Base-by-base conservation (phyloP, 192 early-diverging fungal genomes). In the Radiomyces spectabilis region DNA sequence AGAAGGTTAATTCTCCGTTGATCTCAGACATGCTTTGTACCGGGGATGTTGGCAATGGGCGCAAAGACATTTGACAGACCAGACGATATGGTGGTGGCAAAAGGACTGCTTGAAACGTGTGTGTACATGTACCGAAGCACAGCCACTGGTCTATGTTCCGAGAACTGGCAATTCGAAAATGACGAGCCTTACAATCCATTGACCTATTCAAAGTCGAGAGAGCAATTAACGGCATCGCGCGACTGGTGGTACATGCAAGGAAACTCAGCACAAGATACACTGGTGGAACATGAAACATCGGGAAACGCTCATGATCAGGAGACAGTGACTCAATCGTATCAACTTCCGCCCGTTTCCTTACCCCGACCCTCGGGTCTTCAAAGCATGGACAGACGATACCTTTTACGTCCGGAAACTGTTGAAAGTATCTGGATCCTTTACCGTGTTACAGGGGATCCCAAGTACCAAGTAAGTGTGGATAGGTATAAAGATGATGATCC, bases 361-460 rank as follows among this genome's bases (percentile, higher is more conserved):
- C n/a, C n/a, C n/a, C n/a, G n/a, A n/a, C n/a, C n/a, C n/a, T n/a
- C n/a, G n/a, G n/a, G n/a, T n/a, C n/a, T n/a, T n/a, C n/a, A n/a
- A n/a, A n/a, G n/a, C n/a, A n/a, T n/a, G n/a, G 15, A 50, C 27
- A 22, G 19, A 15, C 30, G 29, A 25, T 16, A 8, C 39, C 39
- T 40, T 40, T 4, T 7, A 34, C 10, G 42, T 46, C 39, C 55
- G 74, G 87, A 89, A 77, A 80, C 83, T 0, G 55, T 89, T 21
- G 87, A 89, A 61, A 84, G 82, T 50, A 57, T 87, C 26, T 89
- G 79, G 65, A 72, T 82, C 38, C 63, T 87, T 63, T 89, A 85
- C 53, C 76, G 87, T 37, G 53, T 87, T 8, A 89, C 87, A 5
- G 87, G 87, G 4, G 74, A 89, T 43, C 66, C 55, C 7, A 65